A percentile compares a stretch with the other conserved stretches of the same genome.
These are phyloP conservation scores for Flaveria brownii DNA, from an alignment of 129 eudicot species.

Conservation along the genomic window DNA sequence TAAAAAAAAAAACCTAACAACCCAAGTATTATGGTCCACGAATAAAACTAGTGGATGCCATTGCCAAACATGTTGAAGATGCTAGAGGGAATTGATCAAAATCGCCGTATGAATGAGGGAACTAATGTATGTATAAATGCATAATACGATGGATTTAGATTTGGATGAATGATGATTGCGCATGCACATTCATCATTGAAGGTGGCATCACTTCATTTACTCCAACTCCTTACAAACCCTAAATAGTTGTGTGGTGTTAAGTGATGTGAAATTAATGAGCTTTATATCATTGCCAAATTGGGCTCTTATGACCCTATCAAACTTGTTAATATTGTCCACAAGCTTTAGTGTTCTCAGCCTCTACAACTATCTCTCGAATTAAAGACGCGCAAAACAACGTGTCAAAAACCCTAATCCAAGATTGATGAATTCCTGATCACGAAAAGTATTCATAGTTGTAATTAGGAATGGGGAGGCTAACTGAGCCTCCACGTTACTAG, in stretches of 20 bases:
- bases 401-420: conserved; percentile 15
- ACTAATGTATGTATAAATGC: conserved; percentile 36
- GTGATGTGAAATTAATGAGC: conserved; percentile 30
- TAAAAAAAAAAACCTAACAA: conserved; percentile 10
- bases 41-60: conserved; percentile 36
- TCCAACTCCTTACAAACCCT: conserved; percentile 33
- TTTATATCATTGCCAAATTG: conserved; percentile 35
- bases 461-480: not conserved
- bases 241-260: conserved; percentile 34
- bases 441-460: not conserved
- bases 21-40: conserved; percentile 38
- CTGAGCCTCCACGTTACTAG: not conserved
- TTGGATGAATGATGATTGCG: conserved; percentile 26
- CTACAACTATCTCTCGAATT: conserved; percentile 23
- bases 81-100: conserved; percentile 37
- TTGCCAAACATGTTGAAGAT: conserved; percentile 40
- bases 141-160: conserved; percentile 34
- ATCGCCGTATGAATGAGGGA: conserved; percentile 42
- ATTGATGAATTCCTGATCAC: conserved; percentile 10
- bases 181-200: conserved; percentile 22
- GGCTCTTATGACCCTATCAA: conserved; percentile 33
- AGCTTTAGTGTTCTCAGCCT: conserved; percentile 34
- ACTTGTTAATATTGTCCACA: conserved; percentile 43
- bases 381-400: conserved; percentile 13
- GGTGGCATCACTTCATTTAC: conserved; percentile 34